These are phyloP conservation scores for Kuraishia capsulata DNA, from an alignment of 805 yeast genomes.

Conservation along the genomic window DNA sequence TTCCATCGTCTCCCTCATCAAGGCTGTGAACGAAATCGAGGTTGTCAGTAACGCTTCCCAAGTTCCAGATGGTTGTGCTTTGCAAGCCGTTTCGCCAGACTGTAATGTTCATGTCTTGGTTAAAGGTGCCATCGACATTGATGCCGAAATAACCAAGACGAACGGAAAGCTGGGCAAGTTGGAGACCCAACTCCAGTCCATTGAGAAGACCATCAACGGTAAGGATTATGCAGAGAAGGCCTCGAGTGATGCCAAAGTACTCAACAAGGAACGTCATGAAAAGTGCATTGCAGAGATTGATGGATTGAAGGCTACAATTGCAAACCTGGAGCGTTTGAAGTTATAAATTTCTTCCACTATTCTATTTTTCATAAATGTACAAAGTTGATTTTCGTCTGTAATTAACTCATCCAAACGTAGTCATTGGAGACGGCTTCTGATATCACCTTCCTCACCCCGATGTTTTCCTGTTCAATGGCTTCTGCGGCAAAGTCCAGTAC, in stretches of 20 bases:
- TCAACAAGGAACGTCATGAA: slow-evolving; percentile 59
- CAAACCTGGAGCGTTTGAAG: slow-evolving; percentile 74
- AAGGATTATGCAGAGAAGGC: slow-evolving; percentile 86
- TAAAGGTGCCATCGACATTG: slow-evolving; percentile 90
- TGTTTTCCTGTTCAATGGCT: slow-evolving; percentile 35
- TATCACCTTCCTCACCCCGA: slow-evolving; percentile 36
- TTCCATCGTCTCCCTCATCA: slow-evolving; percentile 85
- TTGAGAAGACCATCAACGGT: slow-evolving; percentile 60
- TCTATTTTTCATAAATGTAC: not conserved
- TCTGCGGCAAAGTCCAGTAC: slow-evolving; percentile 44
- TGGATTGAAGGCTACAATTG: slow-evolving; percentile 80
- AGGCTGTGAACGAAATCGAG: slow-evolving; percentile 71
- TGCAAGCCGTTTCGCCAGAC: slow-evolving; percentile 70
- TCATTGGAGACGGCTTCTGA: slow-evolving; percentile 39
- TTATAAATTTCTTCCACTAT: slow-evolving; percentile 25
- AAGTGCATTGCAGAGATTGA: slow-evolving; percentile 79
- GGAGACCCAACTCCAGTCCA: slow-evolving; percentile 45
- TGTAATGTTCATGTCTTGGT: slow-evolving; percentile 85
- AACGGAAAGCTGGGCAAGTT: slow-evolving; percentile 65
- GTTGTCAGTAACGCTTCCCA: slow-evolving; percentile 47
- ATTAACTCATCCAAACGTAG: slow-evolving; percentile 46
- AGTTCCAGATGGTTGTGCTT: slow-evolving; percentile 86
- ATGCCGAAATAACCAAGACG: slow-evolving; percentile 82
- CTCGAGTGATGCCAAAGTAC: slow-evolving; percentile 68
- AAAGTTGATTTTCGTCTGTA: no score